Percentiles rank a stretch among this genome's conserved stretches.
Evolutionary conservation across 208 protist species (phyloP).

Genomic region (Wallacemonas sp.): DNA sequence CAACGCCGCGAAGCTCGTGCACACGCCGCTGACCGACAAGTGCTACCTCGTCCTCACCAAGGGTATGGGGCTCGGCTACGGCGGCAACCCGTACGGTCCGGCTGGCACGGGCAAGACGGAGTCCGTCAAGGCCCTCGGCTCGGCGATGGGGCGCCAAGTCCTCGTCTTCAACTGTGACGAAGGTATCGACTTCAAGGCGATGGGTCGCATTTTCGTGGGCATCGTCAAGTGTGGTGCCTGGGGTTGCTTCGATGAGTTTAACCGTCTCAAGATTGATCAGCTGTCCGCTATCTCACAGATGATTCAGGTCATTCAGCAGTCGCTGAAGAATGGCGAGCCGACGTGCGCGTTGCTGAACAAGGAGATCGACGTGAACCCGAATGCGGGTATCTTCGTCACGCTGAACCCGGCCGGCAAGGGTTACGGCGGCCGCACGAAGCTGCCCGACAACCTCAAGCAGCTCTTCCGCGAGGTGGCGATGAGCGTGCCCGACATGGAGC

Average conservation of each 20-base stretch:
- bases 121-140: conserved; percentile 94
- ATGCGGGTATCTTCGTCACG: conserved; percentile 97
- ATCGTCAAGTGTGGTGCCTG: conserved; percentile 95
- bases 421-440: conserved; percentile 97
- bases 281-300: conserved; percentile 95
- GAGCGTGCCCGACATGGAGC: conserved; percentile 96
- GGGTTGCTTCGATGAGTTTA: conserved; percentile 96
- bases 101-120: conserved; percentile 98
- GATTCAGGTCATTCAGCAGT: conserved; percentile 92
- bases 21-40: conserved; percentile 94
- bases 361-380: conserved; percentile 73
- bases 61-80: conserved; percentile 96
- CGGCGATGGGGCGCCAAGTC: conserved; percentile 92
- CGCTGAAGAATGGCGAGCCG: conserved; percentile 81
- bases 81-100: conserved; percentile 96
- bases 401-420: conserved; percentile 96
- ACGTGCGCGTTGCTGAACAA: conserved; percentile 84
- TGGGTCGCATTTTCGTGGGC: conserved; percentile 95
- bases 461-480: conserved; percentile 98
- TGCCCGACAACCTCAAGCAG: conserved; percentile 98
- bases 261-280: conserved; percentile 94
- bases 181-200: conserved; percentile 94
- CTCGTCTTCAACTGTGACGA: conserved; percentile 97
- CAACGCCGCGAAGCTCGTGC: conserved; percentile 92
- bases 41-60: conserved; percentile 98